Conservation (phyloP, 2,329 filamentous ascomycete genomes). For the Epichloe glyceriae region DNA sequence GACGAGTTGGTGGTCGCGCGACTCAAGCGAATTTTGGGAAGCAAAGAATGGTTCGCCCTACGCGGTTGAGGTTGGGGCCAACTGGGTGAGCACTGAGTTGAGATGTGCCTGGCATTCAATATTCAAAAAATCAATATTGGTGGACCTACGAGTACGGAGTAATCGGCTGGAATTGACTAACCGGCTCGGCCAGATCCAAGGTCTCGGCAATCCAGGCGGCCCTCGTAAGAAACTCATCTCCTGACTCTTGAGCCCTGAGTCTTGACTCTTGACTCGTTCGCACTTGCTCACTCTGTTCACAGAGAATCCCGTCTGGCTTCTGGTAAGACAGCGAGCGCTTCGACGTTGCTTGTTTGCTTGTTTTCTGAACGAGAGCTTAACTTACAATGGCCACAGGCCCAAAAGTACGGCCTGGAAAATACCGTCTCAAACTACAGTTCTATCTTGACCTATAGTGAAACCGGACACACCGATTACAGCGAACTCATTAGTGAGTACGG, state of each 20-base stretch:
- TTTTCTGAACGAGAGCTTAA: background rate
- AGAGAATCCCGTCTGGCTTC: constrained; percentile 50
- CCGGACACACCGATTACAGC: constrained; percentile 37
- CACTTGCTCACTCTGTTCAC: constrained; percentile 5
- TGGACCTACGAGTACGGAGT: too few species aligned
- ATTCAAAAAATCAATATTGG: background rate
- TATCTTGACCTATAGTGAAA: constrained; percentile 47
- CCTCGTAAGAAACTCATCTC: constrained; percentile 9
- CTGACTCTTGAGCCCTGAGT: background rate
- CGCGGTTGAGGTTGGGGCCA: constrained; percentile 51
- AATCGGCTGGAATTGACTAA: background rate
- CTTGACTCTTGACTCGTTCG: too few species aligned
- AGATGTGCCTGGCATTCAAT: background rate
- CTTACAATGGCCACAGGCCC: constrained; percentile 19
- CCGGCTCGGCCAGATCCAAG: constrained; percentile 14
- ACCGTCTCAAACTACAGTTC: constrained; percentile 44
- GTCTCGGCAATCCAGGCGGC: constrained; percentile 12
- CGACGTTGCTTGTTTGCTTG: background rate
- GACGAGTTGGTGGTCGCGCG: constrained; percentile 49
- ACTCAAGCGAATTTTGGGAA: constrained; percentile 44
- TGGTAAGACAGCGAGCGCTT: constrained; percentile 16
- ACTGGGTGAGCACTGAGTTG: constrained; percentile 35
- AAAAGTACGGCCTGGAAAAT: constrained; percentile 44
- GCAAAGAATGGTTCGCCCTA: constrained; percentile 37
- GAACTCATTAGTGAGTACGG: constrained; percentile 37